Base-by-base conservation (phyloP, 495 filamentous ascomycete genomes). In the Massariosphaeria phaeospora region DNA sequence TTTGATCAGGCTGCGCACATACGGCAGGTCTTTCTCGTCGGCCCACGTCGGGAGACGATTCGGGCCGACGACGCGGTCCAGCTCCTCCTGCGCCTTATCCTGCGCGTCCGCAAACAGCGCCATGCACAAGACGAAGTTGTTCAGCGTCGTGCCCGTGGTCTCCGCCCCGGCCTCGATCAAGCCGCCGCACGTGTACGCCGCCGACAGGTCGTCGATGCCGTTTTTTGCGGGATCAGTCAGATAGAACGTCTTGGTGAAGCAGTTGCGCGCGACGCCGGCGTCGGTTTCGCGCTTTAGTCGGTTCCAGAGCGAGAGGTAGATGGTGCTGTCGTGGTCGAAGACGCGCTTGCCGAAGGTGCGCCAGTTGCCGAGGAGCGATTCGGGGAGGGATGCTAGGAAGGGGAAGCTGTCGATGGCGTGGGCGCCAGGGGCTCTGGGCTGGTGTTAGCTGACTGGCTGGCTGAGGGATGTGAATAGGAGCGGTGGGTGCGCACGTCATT, bases 81-180 rank as follows among this genome's bases (percentile, higher is more conserved):
- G 27, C 36, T 69, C 66, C 20, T 57, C 57, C 43, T 66, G 64
- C 12, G 66, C 66, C 17, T 54, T 63, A 44, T 51, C 44, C 38
- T 52, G 42, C 10, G 50, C 63, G 7, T 57, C 50, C 6, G 59
- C 62, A 21, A 62, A 55, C 2, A 62, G 25, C 9, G 49, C 13
- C 63, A 66, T 66, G 29, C 55, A 53, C 24, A 64, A 27, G 30
- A 70, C 35, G 39, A 67, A 67, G 36, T 50, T 60, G 33, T 66
- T 62, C 41, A 69, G 55, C 6, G 59, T 64, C 13, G 56, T 55
- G n/a, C 38, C 50, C 2, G 65, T 70, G 6, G 68, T 68, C 25
- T 69, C 67, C 2, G 56, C 52, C 2, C 67, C 68, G 12, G 65
- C 68, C 33, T 65, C 67, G n/a, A 70, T 58, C 31, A 70, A 35